phyloP scores from a whole-genome alignment of 176 grass and related monocot genomes.

The Lolium multiflorum region DNA sequence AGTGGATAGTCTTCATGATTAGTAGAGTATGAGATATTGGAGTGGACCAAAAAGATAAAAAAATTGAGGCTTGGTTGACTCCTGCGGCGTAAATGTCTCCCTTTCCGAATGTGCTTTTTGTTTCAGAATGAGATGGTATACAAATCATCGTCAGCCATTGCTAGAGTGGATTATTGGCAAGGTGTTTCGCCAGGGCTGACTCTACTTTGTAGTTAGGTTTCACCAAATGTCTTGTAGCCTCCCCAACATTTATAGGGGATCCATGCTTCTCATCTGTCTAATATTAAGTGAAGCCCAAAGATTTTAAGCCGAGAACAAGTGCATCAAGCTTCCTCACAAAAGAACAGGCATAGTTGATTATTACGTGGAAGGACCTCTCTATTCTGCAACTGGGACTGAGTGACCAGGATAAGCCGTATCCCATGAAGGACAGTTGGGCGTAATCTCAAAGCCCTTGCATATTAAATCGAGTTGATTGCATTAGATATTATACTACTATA shows the following conservation, averaged over 20 bases:
- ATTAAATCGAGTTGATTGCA: too few relatives aligned
- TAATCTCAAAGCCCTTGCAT: too few relatives aligned
- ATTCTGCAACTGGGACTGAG: too few relatives aligned
- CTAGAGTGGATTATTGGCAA: too few relatives aligned
- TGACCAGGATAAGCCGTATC: too few relatives aligned
- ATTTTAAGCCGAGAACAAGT: too few relatives aligned
- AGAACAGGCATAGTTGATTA: too few relatives aligned
- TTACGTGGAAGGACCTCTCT: too few relatives aligned
- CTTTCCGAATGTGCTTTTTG: neutral
- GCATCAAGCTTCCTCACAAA: too few relatives aligned
- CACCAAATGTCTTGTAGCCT: neutral
- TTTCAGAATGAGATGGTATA: neutral
- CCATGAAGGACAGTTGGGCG: too few relatives aligned
- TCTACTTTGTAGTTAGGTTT: neutral
- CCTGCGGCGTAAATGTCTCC: neutral
- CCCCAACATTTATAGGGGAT: neutral
- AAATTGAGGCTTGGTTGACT: neutral
- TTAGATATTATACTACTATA: too few relatives aligned
- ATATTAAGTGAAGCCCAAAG: too few relatives aligned
- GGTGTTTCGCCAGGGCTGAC: neutral
- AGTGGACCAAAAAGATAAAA: neutral
- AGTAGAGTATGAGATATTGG: neutral
- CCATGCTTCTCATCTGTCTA: neutral
- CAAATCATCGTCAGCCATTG: neutral
- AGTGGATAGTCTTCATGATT: neutral